Conservation (phyloP, 1,284 basidiomycete species). For the Retiboletus flavoniger region DNA sequence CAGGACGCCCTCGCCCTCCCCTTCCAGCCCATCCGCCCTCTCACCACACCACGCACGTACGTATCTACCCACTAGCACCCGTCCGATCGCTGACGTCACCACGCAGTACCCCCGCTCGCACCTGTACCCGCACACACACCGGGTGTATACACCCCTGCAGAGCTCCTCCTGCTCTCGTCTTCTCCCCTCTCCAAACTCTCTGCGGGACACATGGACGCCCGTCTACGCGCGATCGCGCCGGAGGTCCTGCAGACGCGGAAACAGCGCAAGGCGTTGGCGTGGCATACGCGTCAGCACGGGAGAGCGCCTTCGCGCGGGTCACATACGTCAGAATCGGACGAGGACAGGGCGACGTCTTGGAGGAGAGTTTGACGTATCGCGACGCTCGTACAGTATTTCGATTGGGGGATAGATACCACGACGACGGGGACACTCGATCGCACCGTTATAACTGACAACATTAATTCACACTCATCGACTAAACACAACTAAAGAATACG, state of each 20-base stretch:
- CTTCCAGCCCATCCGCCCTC: not conserved
- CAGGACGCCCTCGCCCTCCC: slow-evolving; percentile 12
- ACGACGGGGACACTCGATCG: not conserved
- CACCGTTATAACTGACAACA: not conserved
- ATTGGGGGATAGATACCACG: not conserved
- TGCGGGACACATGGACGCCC: not conserved
- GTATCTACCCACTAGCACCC: slow-evolving; percentile 2
- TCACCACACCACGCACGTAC: slow-evolving; percentile 12
- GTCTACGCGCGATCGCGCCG: slow-evolving; percentile 19
- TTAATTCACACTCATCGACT: not conserved
- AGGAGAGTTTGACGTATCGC: slow-evolving; percentile 8
- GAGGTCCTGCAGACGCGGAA: slow-evolving; percentile 28
- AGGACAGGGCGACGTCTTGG: slow-evolving; percentile 19
- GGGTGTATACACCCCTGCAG: slow-evolving; percentile 27
- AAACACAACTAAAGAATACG: not conserved
- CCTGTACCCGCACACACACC: not conserved
- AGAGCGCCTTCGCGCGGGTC: slow-evolving; percentile 12
- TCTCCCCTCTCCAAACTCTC: slow-evolving; percentile 24
- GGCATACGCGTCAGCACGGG: slow-evolving; percentile 13
- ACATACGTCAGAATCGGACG: slow-evolving; percentile 23
- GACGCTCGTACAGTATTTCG: not conserved
- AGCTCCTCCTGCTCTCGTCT: slow-evolving; percentile 25
- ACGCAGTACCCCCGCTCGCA: not conserved
- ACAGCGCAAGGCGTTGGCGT: slow-evolving; percentile 28
- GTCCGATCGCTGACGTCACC: not conserved